Base-by-base conservation (phyloP, 2,329 filamentous ascomycete species). In the Fusarium xyrophilum region DNA sequence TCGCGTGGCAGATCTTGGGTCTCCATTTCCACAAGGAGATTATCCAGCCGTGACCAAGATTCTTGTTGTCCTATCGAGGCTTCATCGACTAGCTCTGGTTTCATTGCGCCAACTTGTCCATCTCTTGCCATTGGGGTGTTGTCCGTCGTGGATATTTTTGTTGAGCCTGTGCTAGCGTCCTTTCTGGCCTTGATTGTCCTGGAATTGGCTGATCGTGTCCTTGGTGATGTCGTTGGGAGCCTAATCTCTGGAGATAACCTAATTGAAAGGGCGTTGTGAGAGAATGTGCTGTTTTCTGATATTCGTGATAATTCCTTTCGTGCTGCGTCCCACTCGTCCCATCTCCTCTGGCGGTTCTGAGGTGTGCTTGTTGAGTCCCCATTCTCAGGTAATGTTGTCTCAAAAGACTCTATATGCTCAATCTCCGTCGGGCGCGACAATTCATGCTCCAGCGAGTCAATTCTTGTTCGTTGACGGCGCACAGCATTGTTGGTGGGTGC, bases 381-480 rank as follows among this genome's bases (percentile, higher is more conserved):
- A 39, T 59, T 33, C 10, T 47, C 35, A 9, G 47, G 36, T 6
- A 62, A 30, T 30, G 50, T 63, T 40, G 62, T 48, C 54, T 63
- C 58, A 43, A 69, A 56, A 19, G 50, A 40, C 11, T 60, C 42
- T 15, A 60, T 38, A 36, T 53, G 32, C 36, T 68, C 46, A 21
- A 50, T 32, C 19, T 56, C 30, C 46, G 56, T 68, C 23, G 33
- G 15, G 17, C 30, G 55, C 27, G 39, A 36, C 17, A 47, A 17
- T 7, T 53, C 50, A 12, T 33, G 53, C 25, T 51, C 56, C 9
- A 48, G 14, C 9, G 62, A 62, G 23, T 56, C 61, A 51, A 69
- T 69, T n/a, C 53, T 51, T 47, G 71, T 71, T 47, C 73, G 70
- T 13, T 70, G 73, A 7, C 76, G 77, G 48, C 78, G 76, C 25